Base-by-base conservation (phyloP, 2,329 filamentous ascomycete species). In the Claviceps sp. region DNA sequence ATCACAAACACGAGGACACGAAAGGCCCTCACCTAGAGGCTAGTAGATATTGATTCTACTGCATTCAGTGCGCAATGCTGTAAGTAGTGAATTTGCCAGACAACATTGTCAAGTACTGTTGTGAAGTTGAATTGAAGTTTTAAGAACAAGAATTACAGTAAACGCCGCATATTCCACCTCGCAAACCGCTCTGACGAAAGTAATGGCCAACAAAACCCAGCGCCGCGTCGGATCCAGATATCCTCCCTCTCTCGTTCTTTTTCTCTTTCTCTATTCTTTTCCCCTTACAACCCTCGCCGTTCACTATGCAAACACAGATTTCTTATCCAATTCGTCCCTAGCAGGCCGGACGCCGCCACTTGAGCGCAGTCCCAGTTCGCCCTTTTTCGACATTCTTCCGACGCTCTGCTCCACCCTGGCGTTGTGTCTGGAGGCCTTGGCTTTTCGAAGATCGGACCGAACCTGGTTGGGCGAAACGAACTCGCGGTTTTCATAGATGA, bases 401-500 rank as follows among this genome's bases (percentile, higher is more conserved):
- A 85, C 74, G 58, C 78, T 73, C 59, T 85, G 81, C 64, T 95
- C 89, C 34, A 82, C 80, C 54, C 93, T 78, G 52, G 77, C 76
- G 58, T 87, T 86, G 71, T 94, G 91, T 59, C 81, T 81, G 47
- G 80, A 78, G 0, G 90, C 88, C 74, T 88, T 89, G 59, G 78
- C 75, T 68, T 80, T 74, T 59, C 88, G 77, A 59, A 95, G 68
- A 57, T 97, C 93, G 42, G 88, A 76, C 58, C 93, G 78, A 57
- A 97, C 81, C 70, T 96, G 88, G 78, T 98, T 98, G 9, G 93
- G 93, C 59, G 86, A 93, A 50, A 98, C 87, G 62, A 95, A 98
- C 67, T 95, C 85, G 76, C 88, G 93, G 74, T 97, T 97, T 75
- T 97, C 88, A 71, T 95, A 98, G 63, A 98, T 94, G 57, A 97